A percentile compares a stretch with the other conserved stretches of the same genome.
phyloP scores from a whole-genome alignment of 176 grass and related monocot species.

The Guadua angustifolia region DNA sequence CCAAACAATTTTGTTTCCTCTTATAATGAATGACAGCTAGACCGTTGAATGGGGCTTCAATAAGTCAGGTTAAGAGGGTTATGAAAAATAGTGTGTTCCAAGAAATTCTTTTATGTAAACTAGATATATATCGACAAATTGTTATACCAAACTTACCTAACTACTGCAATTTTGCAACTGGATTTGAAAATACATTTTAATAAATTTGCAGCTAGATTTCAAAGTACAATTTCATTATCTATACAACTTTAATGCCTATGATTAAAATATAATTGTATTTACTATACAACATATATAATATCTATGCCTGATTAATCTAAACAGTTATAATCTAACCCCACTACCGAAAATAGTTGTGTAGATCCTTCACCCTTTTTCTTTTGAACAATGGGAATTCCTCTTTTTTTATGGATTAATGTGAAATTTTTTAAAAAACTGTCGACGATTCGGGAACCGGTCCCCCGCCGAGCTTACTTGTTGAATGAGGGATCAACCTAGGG shows the following conservation, averaged over 20 bases:
- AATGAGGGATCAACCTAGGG: too few relatives aligned
- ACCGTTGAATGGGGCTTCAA: background rate
- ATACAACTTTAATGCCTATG: background rate
- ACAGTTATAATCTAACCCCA: background rate
- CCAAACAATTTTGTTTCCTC: too few relatives aligned
- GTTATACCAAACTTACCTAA: background rate
- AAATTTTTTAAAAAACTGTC: background rate
- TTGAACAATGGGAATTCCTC: background rate
- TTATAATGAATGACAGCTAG: too few relatives aligned
- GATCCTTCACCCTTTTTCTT: background rate
- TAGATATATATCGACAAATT: background rate
- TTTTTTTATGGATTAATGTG: background rate
- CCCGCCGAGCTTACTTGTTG: too few relatives aligned
- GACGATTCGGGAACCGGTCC: too few relatives aligned
- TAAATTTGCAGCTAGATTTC: too few relatives aligned
- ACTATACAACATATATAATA: background rate
- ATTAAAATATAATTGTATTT: background rate
- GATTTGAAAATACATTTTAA: background rate
- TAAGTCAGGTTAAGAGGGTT: background rate
- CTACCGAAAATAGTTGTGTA: background rate
- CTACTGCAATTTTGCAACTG: fast-evolving
- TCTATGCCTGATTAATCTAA: background rate
- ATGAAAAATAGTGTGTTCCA: background rate
- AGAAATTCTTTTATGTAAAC: background rate
- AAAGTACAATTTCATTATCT: too few relatives aligned